Base-by-base conservation (phyloP, 176 grass and related monocot genomes). In the Triticum timopheevii region DNA sequence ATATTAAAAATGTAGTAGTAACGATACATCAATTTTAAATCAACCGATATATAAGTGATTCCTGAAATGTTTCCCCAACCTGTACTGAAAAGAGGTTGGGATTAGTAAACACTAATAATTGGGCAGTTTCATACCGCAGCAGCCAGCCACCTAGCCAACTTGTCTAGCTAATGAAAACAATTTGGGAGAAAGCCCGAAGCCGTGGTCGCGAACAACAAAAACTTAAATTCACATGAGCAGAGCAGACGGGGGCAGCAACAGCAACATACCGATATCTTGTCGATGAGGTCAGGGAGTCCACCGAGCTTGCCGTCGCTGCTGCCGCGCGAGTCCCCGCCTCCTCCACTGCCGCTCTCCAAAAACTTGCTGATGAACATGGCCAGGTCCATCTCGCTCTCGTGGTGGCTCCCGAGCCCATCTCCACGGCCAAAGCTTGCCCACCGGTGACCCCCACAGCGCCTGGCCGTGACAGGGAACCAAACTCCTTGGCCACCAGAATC, bases 221-320 rank as follows among this genome's bases (percentile, higher is more conserved):
- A 38, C 36, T 6, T 38, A 38, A 73, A 73, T 13, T 12, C 36
- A 7, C 36, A 40, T 58, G 20, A 62, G 31, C 6, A 2, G 40
- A 17, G 35, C 3, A 17, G 20, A 4, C 17, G 6, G 5, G 40
- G 2, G 13, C 23, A 11, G 8, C 5, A 10, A 23, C 23, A 82
- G 39, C 34, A 38, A 38, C 36, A 38, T 87, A 97, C 95, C 88
- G 81, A 77, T 28, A 97, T 87, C 24, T 74, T 92, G 68, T 97
- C 95, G 3, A 75, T 90, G 76, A 97, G 87, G 86, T 97, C 95
- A 9, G 92, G 81, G 81, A 91, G 88, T 22, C 78, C 36, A 38
- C 7, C 88, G 50, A 82, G 90, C 24, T 97, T 92, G 77, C 73
- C 89, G 75, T 97, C 92, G 81, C 92, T 97, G 77, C 88, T 97